Evolutionary conservation across 2,329 filamentous ascomycete genomes (phyloP), one percentile per base, ranked within the genome.

Genomic region (Cercospora sojina): DNA sequence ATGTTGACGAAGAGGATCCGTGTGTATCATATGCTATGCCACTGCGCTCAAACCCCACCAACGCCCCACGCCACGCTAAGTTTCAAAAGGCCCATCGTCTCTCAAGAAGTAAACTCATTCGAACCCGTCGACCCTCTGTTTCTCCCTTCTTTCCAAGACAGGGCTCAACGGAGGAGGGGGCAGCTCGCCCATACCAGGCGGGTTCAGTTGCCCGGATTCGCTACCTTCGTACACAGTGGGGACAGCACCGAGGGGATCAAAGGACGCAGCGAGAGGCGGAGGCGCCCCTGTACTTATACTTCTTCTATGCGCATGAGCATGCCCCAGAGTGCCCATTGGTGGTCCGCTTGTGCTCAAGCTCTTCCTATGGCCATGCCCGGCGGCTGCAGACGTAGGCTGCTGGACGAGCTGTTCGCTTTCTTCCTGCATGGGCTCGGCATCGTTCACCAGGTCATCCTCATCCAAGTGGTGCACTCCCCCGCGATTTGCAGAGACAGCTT

Each of bases 401-500:
- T 70, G 67, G 25, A 67, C 66, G 10, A 77, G 74, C 64, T 78
- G 78, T 57, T 80, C 78, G 5, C 77, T 76, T 23, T 75, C 63
- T 49, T 74, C 71, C 60, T 79, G 76, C 55, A 78, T 69, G 1
- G 72, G 68, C 65, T 78, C 77, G 16, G 61, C 61, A 9, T 68
- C 65, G 8, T 73, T 23, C 80, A 77, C 64, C 38, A 74, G 56
- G 58, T 74, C 74, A 25, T 67, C 70, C 53, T 69, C 71, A 78
- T 73, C 71, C 77, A 78, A 72, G 81, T 69, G 75, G 64, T 64
- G 72, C 6, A 71, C 70, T n/a, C 73, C 73, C 2, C 79, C 70
- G 12, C 80, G 71, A 23, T 80, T 75, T 0, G 71, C 77, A 9
- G 79, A 84, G 29, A 88, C 87, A 0, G 88, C 88, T 20, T 90